phyloP scores from a whole-genome alignment of 2,329 filamentous ascomycete genomes.

The Tolypocladium tropicale region DNA sequence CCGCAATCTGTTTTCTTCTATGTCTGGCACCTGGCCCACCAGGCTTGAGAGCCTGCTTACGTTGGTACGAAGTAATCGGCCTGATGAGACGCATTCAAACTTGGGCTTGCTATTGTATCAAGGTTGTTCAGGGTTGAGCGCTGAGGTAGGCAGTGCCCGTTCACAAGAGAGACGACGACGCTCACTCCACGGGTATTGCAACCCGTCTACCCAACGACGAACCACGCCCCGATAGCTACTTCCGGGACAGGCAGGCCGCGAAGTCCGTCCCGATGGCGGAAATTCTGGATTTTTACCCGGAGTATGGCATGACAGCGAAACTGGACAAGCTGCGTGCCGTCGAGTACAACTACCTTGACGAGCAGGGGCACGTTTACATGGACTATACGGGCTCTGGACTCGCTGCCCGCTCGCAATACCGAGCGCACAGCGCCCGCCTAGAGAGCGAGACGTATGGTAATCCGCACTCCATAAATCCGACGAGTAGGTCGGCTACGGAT shows the following conservation, averaged over 20 bases:
- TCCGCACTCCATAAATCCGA: conserved; percentile 28
- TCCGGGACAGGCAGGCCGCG: not conserved
- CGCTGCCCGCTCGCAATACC: conserved; percentile 20
- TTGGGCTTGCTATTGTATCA: no score
- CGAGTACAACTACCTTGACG: conserved; percentile 27
- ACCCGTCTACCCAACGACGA: not conserved
- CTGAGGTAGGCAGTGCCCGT: no score
- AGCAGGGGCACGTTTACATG: conserved; percentile 26
- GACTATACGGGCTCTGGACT: conserved; percentile 31
- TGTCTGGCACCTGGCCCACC: no score
- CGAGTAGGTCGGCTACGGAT: conserved; percentile 21
- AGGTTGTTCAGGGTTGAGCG: no score
- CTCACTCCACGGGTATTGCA: not conserved
- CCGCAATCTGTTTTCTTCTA: no score
- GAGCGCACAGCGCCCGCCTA: conserved; percentile 19
- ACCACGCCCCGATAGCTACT: not conserved
- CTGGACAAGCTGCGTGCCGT: conserved; percentile 14
- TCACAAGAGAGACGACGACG: no score
- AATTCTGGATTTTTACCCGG: conserved; percentile 16
- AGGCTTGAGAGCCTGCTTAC: no score
- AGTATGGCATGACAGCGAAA: conserved; percentile 19
- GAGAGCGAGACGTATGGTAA: conserved; percentile 23
- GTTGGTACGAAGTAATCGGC: no score
- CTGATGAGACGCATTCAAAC: no score
- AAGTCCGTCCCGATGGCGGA: not conserved